Percentiles rank a stretch among this genome's conserved stretches.
These are phyloP conservation scores for Yarrowia hollandica DNA, from an alignment of 805 yeast species.

Conservation along the genomic window DNA sequence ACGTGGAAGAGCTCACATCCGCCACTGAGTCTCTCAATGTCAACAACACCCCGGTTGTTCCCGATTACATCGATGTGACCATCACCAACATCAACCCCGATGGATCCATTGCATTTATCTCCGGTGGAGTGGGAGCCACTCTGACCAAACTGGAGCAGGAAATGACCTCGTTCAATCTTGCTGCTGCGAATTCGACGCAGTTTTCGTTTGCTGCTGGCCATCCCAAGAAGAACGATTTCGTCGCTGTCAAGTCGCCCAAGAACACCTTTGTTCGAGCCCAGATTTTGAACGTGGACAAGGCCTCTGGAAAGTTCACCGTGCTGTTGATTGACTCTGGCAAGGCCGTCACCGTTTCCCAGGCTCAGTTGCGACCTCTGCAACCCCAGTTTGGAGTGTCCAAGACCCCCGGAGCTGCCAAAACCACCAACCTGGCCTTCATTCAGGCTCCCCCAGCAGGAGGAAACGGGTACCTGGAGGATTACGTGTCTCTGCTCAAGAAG, in stretches of 20 bases:
- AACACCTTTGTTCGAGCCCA: slow-evolving; percentile 61
- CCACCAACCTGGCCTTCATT: slow-evolving; percentile 54
- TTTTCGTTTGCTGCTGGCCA: slow-evolving; percentile 35
- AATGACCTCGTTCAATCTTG: slow-evolving; percentile 37
- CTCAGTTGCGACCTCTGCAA: slow-evolving; percentile 50
- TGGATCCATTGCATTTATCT: slow-evolving; percentile 39
- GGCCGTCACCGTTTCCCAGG: slow-evolving; percentile 47
- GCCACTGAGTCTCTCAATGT: slow-evolving; percentile 18
- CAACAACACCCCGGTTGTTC: slow-evolving; percentile 33
- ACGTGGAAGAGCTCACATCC: slow-evolving; percentile 31
- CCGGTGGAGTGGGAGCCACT: slow-evolving; percentile 31
- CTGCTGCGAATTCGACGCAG: slow-evolving; percentile 39
- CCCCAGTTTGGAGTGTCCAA: slow-evolving; percentile 46
- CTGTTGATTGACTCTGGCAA: slow-evolving; percentile 65
- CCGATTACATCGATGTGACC: slow-evolving; percentile 42
- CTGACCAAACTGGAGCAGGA: slow-evolving; percentile 35
- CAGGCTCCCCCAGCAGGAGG: slow-evolving; percentile 59
- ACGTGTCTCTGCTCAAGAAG: slow-evolving; percentile 56
- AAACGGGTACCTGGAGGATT: slow-evolving; percentile 55
- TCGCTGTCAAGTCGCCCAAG: slow-evolving; percentile 56
- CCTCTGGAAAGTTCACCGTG: slow-evolving; percentile 49
- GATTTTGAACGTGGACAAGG: slow-evolving; percentile 50
- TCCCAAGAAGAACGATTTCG: slow-evolving; percentile 53
- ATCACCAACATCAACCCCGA: slow-evolving; percentile 39
- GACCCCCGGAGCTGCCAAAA: slow-evolving; percentile 56